Percentiles rank a stretch among this genome's conserved stretches.
phyloP scores from a whole-genome alignment of 129 eudicot genomes.

The Centaurea solstitialis region DNA sequence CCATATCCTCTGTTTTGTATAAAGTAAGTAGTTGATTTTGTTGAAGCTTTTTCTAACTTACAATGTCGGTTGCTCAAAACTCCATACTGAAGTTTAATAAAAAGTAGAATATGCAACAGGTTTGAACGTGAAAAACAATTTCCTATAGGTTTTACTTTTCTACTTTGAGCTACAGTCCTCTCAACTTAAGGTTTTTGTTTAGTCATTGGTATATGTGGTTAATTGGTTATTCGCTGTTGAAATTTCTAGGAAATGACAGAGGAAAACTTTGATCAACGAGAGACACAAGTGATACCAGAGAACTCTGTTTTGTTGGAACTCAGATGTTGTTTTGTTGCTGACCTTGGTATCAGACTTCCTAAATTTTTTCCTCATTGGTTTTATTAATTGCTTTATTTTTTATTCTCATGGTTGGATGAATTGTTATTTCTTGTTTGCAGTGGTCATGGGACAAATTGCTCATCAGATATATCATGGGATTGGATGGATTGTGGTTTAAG shows the following conservation, averaged over 20 bases:
- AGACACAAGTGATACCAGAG: constrained; percentile 46
- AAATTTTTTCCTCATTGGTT: no score
- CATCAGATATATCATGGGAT: no score
- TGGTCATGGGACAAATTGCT: no score
- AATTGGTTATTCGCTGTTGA: constrained; percentile 1
- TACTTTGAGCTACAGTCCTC: neutral
- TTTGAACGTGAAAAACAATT: neutral
- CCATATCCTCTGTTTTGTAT: neutral
- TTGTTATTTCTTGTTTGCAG: no score
- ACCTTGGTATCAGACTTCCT: no score
- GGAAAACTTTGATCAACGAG: constrained; percentile 44
- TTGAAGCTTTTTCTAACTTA: neutral
- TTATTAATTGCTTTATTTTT: no score
- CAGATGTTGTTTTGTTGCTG: no score
- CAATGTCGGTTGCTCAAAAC: neutral
- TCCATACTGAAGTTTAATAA: neutral
- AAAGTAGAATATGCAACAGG: neutral
- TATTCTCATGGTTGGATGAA: no score
- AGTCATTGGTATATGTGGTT: constrained; percentile 1
- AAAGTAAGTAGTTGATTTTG: neutral
- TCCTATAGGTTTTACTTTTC: neutral
- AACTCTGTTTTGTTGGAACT: no score
- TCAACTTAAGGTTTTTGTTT: neutral
- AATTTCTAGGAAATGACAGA: constrained; percentile 51
- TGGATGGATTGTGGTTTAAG: no score